A percentile compares a stretch with the other conserved stretches of the same genome.
phyloP scores from a whole-genome alignment of 2,329 filamentous ascomycete species.

The Dryadomyces quercus-mongolicae region DNA sequence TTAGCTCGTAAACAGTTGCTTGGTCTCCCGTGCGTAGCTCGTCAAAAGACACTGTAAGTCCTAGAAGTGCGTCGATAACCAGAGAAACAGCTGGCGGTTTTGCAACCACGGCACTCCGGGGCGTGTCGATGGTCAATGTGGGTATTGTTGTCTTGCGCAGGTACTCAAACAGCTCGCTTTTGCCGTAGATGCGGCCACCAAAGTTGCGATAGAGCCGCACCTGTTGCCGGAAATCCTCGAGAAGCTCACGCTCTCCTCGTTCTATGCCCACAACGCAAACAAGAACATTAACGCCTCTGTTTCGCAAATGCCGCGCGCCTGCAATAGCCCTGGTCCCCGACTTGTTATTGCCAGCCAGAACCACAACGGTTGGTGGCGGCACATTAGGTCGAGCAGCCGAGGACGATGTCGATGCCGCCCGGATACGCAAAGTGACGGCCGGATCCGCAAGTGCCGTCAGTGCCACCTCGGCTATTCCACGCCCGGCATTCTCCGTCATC shows the following conservation, averaged over 20 bases:
- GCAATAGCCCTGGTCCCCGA: constrained; percentile 75
- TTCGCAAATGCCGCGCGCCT: constrained; percentile 75
- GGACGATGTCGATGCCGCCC: constrained; percentile 20
- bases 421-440: constrained; percentile 42
- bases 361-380: constrained; percentile 38
- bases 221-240: constrained; percentile 72
- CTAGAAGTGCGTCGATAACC: constrained; percentile 80
- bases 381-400: neutral
- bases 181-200: constrained; percentile 58
- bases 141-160: constrained; percentile 33
- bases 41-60: constrained; percentile 78
- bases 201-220: constrained; percentile 74
- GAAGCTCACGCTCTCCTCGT: constrained; percentile 62
- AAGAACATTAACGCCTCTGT: constrained; percentile 69
- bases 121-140: constrained; percentile 23
- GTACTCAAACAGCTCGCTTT: constrained; percentile 49
- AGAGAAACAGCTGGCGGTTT: constrained; percentile 58
- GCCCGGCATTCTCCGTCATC: constrained; percentile 82
- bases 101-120: constrained; percentile 26
- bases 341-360: constrained; percentile 93
- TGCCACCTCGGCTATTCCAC: constrained; percentile 77
- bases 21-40: constrained; percentile 75
- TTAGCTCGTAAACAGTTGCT: constrained; percentile 74
- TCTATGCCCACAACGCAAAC: constrained; percentile 79
- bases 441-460: constrained; percentile 54